Evolutionary conservation across 1,284 basidiomycete genomes (phyloP).

Genomic region (Ceratobasidium sp.): DNA sequence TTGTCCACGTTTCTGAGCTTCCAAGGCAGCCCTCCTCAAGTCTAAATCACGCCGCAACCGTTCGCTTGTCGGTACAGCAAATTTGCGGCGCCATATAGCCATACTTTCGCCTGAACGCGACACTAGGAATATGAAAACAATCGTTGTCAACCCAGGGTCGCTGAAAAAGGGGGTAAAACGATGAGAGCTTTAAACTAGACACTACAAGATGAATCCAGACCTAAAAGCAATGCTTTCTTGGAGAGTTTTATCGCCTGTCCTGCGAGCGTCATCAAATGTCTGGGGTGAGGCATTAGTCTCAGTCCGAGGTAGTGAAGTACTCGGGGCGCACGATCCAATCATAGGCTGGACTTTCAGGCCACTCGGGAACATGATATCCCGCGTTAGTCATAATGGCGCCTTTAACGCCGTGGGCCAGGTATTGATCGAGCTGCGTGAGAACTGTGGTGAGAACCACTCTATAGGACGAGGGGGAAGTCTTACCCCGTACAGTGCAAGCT

Average conservation of each 20-base stretch:
- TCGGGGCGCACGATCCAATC: slow-evolving; percentile 36
- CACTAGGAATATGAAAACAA: slow-evolving; percentile 48
- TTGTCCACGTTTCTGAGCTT: slow-evolving; percentile 18
- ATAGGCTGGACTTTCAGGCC: slow-evolving; percentile 32
- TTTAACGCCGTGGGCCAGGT: slow-evolving; percentile 39
- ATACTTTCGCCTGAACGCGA: slow-evolving; percentile 47
- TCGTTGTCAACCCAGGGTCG: slow-evolving; percentile 46
- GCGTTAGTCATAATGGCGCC: slow-evolving; percentile 48
- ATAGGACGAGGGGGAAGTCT: not conserved
- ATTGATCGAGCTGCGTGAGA: slow-evolving; percentile 44
- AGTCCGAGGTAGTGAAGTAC: too few relatives aligned
- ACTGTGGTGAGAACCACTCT: not conserved
- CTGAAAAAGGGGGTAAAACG: slow-evolving; percentile 16
- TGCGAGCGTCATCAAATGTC: slow-evolving; percentile 45
- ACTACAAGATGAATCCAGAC: slow-evolving; percentile 24
- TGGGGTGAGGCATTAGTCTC: slow-evolving; percentile 2
- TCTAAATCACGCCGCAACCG: slow-evolving; percentile 43
- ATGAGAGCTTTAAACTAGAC: not conserved
- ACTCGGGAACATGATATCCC: slow-evolving; percentile 44
- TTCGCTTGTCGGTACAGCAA: slow-evolving; percentile 45
- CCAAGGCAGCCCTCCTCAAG: slow-evolving; percentile 17
- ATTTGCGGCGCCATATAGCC: slow-evolving; percentile 47
- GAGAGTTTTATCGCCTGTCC: slow-evolving; percentile 45
- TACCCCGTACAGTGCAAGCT: slow-evolving; percentile 45
- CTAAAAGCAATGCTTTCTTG: slow-evolving; percentile 49